Evolutionary conservation across 345 rosid genomes (phyloP), one percentile per base, ranked within the genome.

Genomic region (Sapria himalayana): DNA sequence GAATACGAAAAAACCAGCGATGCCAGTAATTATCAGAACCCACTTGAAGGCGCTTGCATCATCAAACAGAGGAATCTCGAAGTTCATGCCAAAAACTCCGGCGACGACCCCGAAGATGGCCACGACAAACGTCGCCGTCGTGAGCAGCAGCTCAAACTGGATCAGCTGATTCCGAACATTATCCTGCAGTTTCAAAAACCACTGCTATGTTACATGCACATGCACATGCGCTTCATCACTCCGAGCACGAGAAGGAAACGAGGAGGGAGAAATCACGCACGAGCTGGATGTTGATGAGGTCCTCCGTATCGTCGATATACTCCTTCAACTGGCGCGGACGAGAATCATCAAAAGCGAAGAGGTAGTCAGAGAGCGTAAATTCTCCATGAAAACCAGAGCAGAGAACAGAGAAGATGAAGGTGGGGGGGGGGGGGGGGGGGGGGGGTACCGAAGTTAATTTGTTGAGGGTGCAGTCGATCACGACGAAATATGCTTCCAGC

Each of bases 301-400:
- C 98, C 62, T 82, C 98, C 3, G 95, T 89, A 51, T 78, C 93
- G 49, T 82, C 95, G 35, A 89, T 89, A 63, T 79, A 89, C 62
- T 89, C 98, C 72, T 89, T 89, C 61, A 89, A 61, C 95, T 89
- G 85, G n/a, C n/a, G n/a, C n/a, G n/a, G n/a, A n/a, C n/a, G n/a
- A n/a, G n/a, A n/a, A n/a, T n/a, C n/a, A n/a, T n/a, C n/a, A n/a
- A n/a, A n/a, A n/a, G n/a, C n/a, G n/a, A n/a, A n/a, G n/a, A n/a
- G n/a, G n/a, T n/a, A n/a, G n/a, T n/a, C n/a, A n/a, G n/a, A n/a
- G n/a, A n/a, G n/a, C n/a, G n/a, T n/a, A n/a, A n/a, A n/a, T n/a
- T n/a, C n/a, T n/a, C n/a, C n/a, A n/a, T 0, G 11, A 10, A 8
- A 3, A 0, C 1, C 4, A 6, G 1, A 17, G 16, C 0, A 38